phyloP scores from a whole-genome alignment of 257 asterid genomes.

The Euphrasia confusa region DNA sequence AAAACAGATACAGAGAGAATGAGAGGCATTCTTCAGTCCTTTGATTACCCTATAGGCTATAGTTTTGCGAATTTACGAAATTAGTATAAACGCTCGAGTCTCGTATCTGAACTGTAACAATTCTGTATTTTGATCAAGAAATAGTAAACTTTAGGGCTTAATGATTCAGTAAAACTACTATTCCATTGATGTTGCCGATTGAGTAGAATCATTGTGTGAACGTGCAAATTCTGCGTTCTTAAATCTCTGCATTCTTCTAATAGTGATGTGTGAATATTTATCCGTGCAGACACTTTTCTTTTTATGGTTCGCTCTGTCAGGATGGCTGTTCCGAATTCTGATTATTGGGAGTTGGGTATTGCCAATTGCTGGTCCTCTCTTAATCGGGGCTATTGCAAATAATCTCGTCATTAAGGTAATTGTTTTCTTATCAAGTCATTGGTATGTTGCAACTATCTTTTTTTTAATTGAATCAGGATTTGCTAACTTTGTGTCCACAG shows the following conservation, averaged over 20 bases:
- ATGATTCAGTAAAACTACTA: too few relatives aligned
- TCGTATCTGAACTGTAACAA: too few relatives aligned
- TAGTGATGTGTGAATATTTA: conserved; percentile 10
- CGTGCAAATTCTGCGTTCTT: conserved; percentile 10
- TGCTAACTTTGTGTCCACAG: not conserved
- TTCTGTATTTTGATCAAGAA: too few relatives aligned
- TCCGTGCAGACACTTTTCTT: conserved; percentile 79
- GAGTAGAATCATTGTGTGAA: not conserved
- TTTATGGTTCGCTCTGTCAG: conserved; percentile 96
- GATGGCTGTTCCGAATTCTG: conserved; percentile 86
- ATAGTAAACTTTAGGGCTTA: too few relatives aligned
- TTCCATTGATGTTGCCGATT: conserved; percentile 11
- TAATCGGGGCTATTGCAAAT: conserved; percentile 78
- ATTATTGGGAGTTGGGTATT: conserved; percentile 80
- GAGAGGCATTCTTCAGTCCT: not conserved
- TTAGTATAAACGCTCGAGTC: too few relatives aligned
- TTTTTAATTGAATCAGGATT: conserved; percentile 1
- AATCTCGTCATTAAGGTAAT: conserved; percentile 88
- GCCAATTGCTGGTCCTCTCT: conserved; percentile 96
- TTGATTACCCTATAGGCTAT: conserved; percentile 1
- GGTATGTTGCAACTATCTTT: not conserved
- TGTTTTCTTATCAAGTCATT: conserved; percentile 10
- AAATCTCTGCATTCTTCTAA: conserved; percentile 23
- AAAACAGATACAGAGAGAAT: not conserved
- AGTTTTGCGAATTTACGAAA: too few relatives aligned